Conservation (phyloP, 1,284 basidiomycete genomes). For the Schizopora paradoxa region DNA sequence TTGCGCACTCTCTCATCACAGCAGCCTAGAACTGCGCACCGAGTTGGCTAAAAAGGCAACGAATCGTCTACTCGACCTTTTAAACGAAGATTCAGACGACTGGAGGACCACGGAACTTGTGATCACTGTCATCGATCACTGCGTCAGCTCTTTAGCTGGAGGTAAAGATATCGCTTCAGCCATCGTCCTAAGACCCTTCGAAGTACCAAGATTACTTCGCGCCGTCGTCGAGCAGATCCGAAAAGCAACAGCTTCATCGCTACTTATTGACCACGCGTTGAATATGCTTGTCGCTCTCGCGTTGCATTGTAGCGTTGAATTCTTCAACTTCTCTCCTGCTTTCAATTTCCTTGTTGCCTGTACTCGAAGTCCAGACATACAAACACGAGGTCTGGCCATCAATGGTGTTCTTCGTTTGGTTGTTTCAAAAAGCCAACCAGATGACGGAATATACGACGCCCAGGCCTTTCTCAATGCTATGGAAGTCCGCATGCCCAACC, state of each 20-base stretch:
- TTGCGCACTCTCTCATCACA: slow-evolving; percentile 55
- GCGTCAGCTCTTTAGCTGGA: no score
- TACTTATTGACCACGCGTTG: slow-evolving; percentile 47
- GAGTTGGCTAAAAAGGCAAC: slow-evolving; percentile 47
- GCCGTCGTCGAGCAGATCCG: slow-evolving; percentile 38
- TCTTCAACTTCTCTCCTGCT: slow-evolving; percentile 37
- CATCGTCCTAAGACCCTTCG: slow-evolving; percentile 38
- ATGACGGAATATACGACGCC: slow-evolving; percentile 40
- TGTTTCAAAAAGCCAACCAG: slow-evolving; percentile 36
- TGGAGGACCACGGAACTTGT: slow-evolving; percentile 42
- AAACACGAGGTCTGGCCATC: slow-evolving; percentile 42
- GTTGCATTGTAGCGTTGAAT: slow-evolving; percentile 39
- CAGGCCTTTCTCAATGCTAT: slow-evolving; percentile 29
- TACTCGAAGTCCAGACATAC: slow-evolving; percentile 47
- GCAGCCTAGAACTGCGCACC: slow-evolving; percentile 42
- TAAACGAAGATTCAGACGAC: slow-evolving; percentile 47
- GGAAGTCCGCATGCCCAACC: slow-evolving; percentile 37
- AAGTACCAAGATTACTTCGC: slow-evolving; percentile 41
- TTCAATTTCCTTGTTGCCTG: slow-evolving; percentile 48
- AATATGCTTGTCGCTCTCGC: slow-evolving; percentile 40
- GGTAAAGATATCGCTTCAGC: no score
- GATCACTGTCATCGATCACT: slow-evolving; percentile 49
- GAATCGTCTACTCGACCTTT: slow-evolving; percentile 36
- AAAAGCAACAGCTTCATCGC: slow-evolving; percentile 37
- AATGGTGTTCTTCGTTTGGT: slow-evolving; percentile 48